These are phyloP conservation scores for Nicotiana noctiflora DNA, from an alignment of 257 asterid genomes.

Conservation along the genomic window DNA sequence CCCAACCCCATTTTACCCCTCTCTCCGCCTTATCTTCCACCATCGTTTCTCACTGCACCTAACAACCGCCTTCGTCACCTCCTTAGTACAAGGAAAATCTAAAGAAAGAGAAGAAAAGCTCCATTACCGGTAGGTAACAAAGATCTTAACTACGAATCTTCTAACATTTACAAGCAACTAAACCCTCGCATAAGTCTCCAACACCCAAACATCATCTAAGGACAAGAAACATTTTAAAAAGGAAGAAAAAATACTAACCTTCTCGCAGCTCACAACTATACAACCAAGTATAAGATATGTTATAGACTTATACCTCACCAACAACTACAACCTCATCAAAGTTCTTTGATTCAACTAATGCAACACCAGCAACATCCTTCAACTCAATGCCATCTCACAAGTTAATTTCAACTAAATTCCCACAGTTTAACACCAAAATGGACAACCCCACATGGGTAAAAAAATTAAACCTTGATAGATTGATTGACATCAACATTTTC, in stretches of 20 bases:
- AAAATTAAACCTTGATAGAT: conserved; percentile 62
- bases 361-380: conserved; percentile 55
- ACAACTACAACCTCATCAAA: conserved; percentile 57
- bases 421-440: conserved; percentile 45
- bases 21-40: too few species aligned
- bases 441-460: conserved; percentile 53
- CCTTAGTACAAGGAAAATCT: background rate
- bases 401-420: conserved; percentile 72
- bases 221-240: conserved; percentile 22
- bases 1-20: too few species aligned
- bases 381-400: conserved; percentile 62
- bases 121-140: too few species aligned
- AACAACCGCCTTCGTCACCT: too few species aligned
- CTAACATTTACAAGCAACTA: conserved; percentile 76
- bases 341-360: conserved; percentile 75
- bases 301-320: conserved; percentile 58
- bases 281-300: conserved; percentile 89
- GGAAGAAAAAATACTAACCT: conserved; percentile 37
- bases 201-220: conserved; percentile 81
- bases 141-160: conserved; percentile 73
- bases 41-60: too few species aligned
- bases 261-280: conserved; percentile 78
- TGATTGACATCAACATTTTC: conserved; percentile 47
- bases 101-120: background rate
- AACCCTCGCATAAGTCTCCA: conserved; percentile 76